phyloP scores from a whole-genome alignment of 345 rosid genomes.

The Boechera retrofracta region DNA sequence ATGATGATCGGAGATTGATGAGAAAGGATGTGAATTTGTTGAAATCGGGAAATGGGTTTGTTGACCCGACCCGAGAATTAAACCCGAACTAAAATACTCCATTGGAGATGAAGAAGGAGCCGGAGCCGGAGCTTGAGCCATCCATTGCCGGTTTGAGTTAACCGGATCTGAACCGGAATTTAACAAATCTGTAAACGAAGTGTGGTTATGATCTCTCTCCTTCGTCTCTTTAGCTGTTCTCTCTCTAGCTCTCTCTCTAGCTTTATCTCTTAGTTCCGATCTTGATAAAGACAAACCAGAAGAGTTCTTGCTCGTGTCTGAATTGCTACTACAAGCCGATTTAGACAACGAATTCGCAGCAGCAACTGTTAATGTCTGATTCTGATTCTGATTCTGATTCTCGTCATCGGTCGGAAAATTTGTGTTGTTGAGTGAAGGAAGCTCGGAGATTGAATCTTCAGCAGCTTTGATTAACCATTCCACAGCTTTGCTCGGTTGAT shows the following conservation, averaged over 20 bases:
- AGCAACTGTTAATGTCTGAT: constrained; percentile 45
- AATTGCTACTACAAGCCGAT: constrained; percentile 94
- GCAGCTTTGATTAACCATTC: constrained; percentile 97
- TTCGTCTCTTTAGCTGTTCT: constrained; percentile 87
- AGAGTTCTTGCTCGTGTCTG: constrained; percentile 93
- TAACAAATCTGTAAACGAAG: constrained; percentile 85
- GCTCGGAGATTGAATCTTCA: constrained; percentile 79
- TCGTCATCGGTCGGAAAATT: constrained; percentile 72
- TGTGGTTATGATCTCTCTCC: constrained; percentile 56
- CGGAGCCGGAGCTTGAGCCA: constrained; percentile 29
- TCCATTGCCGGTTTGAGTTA: constrained; percentile 59
- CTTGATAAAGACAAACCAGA: constrained; percentile 74
- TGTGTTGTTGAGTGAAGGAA: constrained; percentile 69
- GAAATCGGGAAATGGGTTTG: constrained; percentile 48
- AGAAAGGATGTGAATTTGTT: constrained; percentile 55
- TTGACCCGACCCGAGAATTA: constrained; percentile 53
- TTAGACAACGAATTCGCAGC: constrained; percentile 58
- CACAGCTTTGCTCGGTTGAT: constrained; percentile 97
- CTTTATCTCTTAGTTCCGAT: constrained; percentile 74
- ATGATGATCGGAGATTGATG: constrained; percentile 38
- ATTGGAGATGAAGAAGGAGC: constrained; percentile 48
- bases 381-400: constrained; percentile 64
- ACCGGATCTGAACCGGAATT: constrained; percentile 64
- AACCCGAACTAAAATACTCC: constrained; percentile 68
- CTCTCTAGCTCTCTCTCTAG: constrained; percentile 82